Conservation (phyloP, 2,329 filamentous ascomycete species). For the Stagonosporopsis vannaccii region DNA sequence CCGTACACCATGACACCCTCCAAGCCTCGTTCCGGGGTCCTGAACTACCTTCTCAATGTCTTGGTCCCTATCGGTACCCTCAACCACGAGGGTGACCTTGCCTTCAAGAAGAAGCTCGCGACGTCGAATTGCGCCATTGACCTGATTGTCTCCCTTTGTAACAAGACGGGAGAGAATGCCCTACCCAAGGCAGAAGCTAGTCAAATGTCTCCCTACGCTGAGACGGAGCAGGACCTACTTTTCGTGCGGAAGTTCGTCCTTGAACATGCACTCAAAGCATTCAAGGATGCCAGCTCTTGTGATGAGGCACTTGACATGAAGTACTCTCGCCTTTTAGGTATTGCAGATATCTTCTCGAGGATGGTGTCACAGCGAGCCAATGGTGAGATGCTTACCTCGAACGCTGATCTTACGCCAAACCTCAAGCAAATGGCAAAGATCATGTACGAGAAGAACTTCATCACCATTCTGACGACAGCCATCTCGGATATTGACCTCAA, state of each 20-base stretch:
- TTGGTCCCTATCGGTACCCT: slow-evolving; percentile 72
- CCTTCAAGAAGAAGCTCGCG: slow-evolving; percentile 82
- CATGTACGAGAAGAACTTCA: slow-evolving; percentile 98
- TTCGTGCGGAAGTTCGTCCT: slow-evolving; percentile 96
- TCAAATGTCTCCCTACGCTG: slow-evolving; percentile 56
- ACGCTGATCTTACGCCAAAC: slow-evolving; percentile 57
- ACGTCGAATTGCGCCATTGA: slow-evolving; percentile 87
- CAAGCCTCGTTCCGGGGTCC: slow-evolving; percentile 88
- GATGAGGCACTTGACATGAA: slow-evolving; percentile 82
- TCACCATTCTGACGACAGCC: slow-evolving; percentile 85
- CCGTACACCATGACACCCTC: slow-evolving; percentile 85
- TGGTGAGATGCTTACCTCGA: slow-evolving; percentile 48
- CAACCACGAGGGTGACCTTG: slow-evolving; percentile 75
- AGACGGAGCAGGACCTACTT: slow-evolving; percentile 82
- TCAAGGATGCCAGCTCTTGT: slow-evolving; percentile 83
- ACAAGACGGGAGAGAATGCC: slow-evolving; percentile 82
- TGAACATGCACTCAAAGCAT: slow-evolving; percentile 89
- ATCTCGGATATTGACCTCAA: slow-evolving; percentile 96
- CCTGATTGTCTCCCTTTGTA: slow-evolving; percentile 84
- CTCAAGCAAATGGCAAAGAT: slow-evolving; percentile 87
- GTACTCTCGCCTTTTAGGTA: slow-evolving; percentile 84
- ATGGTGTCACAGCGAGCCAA: slow-evolving; percentile 73
- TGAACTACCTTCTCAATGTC: slow-evolving; percentile 91
- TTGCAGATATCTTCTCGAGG: slow-evolving; percentile 90
- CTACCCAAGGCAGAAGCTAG: slow-evolving; percentile 56